Conservation (phyloP, 768 basidiomycete genomes). For the Dacryopinax primogenitus region DNA sequence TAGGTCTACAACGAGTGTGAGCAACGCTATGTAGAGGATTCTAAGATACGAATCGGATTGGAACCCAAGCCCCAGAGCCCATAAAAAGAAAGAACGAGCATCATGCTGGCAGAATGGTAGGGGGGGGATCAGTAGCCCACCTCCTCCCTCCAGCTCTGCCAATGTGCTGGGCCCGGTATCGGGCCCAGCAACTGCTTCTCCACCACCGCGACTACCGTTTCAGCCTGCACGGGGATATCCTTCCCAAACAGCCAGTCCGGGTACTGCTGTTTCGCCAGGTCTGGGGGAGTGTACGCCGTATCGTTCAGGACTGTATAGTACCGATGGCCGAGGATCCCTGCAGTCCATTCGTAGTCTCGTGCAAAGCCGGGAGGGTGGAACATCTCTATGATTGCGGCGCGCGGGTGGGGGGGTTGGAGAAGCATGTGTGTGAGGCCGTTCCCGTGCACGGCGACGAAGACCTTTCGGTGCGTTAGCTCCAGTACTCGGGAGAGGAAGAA, state of each 20-base stretch:
- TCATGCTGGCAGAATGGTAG: no score
- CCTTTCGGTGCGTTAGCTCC: no score
- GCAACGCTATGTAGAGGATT: no score
- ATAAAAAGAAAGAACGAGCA: neutral
- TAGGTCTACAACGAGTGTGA: neutral
- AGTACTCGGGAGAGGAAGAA: neutral
- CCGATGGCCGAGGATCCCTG: conserved; percentile 54
- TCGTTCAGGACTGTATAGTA: conserved; percentile 76
- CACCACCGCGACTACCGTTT: neutral
- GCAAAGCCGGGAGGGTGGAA: conserved; percentile 72
- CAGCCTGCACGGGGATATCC: neutral
- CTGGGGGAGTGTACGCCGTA: conserved; percentile 31
- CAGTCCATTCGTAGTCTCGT: conserved; percentile 78
- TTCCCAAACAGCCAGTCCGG: neutral
- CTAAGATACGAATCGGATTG: neutral
- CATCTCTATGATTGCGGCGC: conserved; percentile 75
- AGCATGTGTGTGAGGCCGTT: conserved; percentile 78
- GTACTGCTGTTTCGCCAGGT: neutral
- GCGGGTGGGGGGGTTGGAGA: conserved; percentile 61
- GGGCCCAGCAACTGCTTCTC: neutral
- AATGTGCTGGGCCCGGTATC: neutral
- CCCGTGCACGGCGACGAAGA: conserved; percentile 61
- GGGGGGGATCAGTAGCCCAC: neutral
- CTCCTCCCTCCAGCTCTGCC: neutral
- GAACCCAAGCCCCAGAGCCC: neutral